Evolutionary conservation across 1,284 basidiomycete species (phyloP), one percentile per base, ranked within the genome.

Genomic region (Sphaerobolus stellatus): DNA sequence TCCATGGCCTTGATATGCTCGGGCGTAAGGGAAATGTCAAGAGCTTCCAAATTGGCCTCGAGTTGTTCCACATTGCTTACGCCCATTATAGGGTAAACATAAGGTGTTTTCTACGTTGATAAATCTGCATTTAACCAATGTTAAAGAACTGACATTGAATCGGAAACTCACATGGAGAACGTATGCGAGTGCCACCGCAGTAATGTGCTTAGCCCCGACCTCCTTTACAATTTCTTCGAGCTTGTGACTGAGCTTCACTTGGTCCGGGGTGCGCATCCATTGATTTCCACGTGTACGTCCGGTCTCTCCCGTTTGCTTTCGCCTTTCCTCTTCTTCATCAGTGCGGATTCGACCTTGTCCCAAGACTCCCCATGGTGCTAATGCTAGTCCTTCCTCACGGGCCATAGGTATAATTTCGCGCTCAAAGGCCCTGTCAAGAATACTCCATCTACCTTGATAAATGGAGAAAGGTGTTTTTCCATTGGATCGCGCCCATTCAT

Each of bases 1-100:
- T 80, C 79, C 5, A 81, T 56, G 44, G 68, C 68, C 54, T 69
- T 60, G 57, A 82, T 73, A n/a, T 81, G 79, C 40, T 75, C 73
- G 4, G 60, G 48, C 6, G 68, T 68, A 25, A 82, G 69, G 2
- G 63, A 56, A 30, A 83, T 69, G 13, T 71, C 65, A 22, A 83
- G 71, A 0, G 77, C 77, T 46, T 79, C 70, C 50, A 82, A 62
- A 61, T 82, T 81, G 16, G 66, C 70, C 20, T 69, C 31, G 0
- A 83, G 64, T 20, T 83, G 78, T 52, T 79, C 75, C 48, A 77
- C 65, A 61, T 80, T 82, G 49, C 80, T 71, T 0, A 77, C 76
- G 1, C 81, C 80, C 22, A 80, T 58, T 43, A 80, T 70, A 0
- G 78, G 78, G 63, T 80, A 80, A 5, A 80, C 77, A 58, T 74